Conservation (phyloP, 2,329 filamentous ascomycete genomes). For the Cladophialophora chaetospira region DNA sequence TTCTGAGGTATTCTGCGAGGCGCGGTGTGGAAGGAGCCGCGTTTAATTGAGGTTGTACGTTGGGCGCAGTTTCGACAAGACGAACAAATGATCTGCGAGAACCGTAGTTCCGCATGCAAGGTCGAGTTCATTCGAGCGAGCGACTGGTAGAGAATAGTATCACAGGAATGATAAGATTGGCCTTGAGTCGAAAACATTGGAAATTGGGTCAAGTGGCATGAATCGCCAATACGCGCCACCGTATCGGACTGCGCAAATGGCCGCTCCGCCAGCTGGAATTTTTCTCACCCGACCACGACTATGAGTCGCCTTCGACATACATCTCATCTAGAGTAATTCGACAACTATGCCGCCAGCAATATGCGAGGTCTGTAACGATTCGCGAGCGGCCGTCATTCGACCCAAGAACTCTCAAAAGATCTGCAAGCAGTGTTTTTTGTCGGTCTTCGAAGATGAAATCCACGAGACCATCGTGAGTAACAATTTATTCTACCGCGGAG, state of each 20-base stretch:
- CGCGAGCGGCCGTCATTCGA: conserved; percentile 83
- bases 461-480: conserved; percentile 87
- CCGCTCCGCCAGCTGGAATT: neutral
- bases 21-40: conserved; percentile 24
- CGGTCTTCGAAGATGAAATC: conserved; percentile 86
- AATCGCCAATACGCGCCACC: neutral
- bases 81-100: conserved; percentile 23
- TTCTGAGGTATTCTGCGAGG: conserved; percentile 18
- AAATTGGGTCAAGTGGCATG: neutral
- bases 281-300: neutral
- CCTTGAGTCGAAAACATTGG: neutral
- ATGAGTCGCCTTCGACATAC: neutral
- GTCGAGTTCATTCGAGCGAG: conserved; percentile 32
- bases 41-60: conserved; percentile 12
- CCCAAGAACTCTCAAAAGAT: conserved; percentile 95
- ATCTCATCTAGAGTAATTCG: neutral
- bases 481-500: conserved; percentile 77
- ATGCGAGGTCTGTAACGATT: conserved; percentile 74
- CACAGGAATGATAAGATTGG: neutral
- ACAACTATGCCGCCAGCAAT: conserved; percentile 70
- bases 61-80: conserved; percentile 27
- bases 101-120: conserved; percentile 32
- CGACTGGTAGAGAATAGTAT: neutral
- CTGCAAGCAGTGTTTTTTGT: conserved; percentile 84
- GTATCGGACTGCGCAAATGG: neutral